Evolutionary conservation across 78 protist species (phyloP), one percentile per base, ranked within the genome.

Genomic region (Dictyostelium brefeldianum): DNA sequence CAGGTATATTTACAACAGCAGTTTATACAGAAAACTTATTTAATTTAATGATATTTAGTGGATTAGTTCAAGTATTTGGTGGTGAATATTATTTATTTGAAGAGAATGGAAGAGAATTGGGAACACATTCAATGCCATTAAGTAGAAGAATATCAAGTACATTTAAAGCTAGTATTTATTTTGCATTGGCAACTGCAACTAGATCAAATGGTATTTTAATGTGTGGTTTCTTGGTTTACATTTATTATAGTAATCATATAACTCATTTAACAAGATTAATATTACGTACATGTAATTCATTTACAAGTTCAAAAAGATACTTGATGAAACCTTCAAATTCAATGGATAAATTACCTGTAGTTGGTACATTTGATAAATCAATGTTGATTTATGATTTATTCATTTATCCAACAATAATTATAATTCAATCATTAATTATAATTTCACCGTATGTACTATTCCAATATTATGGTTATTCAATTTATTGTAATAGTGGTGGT

Each of bases 201-300:
- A 80, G 95, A 50, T 81, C 95, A 10, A 91, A 91, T 70, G 95
- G 92, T 17, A 70, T 91, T 7, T 31, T 91, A 50, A 41, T 74
- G 80, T 27, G 80, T 81, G 95, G 95, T 15, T 91, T 81, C 53
- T 54, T 91, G 10, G 18, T 91, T 4, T 91, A 36, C n/a, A 48
- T 41, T n/a, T 80, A 77, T 57, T 71, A 65, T 27, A 51, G 78
- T 22, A 20, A 43, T 18, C 36, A 75, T 53, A 73, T 67, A 10
- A 67, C 75, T 17, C 75, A 67, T 67, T 14, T 67, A 2, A 43
- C 75, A 31, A 67, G 75, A 67, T 15, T 67, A 67, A 17, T 67
- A 5, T 47, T 67, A 29, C 12, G 75, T 12, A 29, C 17, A 27
- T 31, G 15, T 29, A 43, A 31, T 67, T 67, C 75, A 31, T 15